Evolutionary conservation across 305 asterid genomes (phyloP).

Genomic region (Solanum aculeatissimum): DNA sequence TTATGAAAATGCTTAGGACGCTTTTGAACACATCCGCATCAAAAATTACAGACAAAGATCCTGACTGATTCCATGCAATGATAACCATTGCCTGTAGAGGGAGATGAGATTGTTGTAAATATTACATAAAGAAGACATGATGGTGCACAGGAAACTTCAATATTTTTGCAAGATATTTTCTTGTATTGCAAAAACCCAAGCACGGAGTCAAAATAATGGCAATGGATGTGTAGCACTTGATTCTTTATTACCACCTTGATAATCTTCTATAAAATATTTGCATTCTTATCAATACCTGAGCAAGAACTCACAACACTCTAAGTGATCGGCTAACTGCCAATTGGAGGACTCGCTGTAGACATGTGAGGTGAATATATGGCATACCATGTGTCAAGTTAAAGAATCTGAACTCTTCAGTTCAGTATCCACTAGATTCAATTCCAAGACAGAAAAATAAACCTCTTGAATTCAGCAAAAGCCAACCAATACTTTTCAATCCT

Average conservation of each 20-base stretch:
- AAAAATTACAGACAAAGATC: constrained; percentile 45
- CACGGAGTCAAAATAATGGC: background rate
- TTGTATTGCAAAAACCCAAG: background rate
- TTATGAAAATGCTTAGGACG: constrained; percentile 86
- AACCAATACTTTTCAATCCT: too few species aligned
- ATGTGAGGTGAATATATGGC: background rate
- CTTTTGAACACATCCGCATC: constrained; percentile 56
- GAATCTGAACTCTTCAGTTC: background rate
- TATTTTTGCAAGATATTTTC: background rate
- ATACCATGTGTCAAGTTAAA: background rate
- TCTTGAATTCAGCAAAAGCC: too few species aligned
- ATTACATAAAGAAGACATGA: background rate
- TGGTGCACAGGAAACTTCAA: background rate
- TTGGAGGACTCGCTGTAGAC: background rate
- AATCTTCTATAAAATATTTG: background rate
- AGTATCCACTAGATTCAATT: background rate
- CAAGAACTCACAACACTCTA: background rate
- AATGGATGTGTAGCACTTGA: background rate
- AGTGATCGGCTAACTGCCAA: background rate
- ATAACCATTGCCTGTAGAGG: constrained; percentile 82
- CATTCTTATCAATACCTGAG: background rate
- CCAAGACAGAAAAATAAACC: background rate
- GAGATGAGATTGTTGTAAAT: background rate
- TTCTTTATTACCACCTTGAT: background rate
- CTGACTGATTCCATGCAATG: constrained; percentile 84